Percentiles rank a stretch among this genome's conserved stretches.
These are phyloP conservation scores for Dryadomyces quercivorus DNA, from an alignment of 2,329 filamentous ascomycete species.

Conservation along the genomic window DNA sequence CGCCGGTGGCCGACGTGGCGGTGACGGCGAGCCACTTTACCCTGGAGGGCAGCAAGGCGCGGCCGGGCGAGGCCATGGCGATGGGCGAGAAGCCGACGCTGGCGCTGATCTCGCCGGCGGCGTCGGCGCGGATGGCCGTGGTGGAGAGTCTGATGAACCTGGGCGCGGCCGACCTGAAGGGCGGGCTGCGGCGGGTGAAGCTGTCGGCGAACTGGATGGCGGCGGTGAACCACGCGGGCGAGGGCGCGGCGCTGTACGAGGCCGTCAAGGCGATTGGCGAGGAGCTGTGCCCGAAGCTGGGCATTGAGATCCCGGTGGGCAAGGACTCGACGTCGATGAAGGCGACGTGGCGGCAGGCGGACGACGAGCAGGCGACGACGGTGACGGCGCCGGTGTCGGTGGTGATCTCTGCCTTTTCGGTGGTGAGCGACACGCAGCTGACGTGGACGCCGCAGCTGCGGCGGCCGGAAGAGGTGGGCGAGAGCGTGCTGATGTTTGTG, in stretches of 20 bases:
- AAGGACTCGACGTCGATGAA: slow-evolving; percentile 99
- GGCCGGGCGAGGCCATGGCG: slow-evolving; percentile 88
- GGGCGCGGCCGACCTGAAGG: slow-evolving; percentile 54
- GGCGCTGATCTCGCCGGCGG: slow-evolving; percentile 77
- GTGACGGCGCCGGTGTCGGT: slow-evolving; percentile 88
- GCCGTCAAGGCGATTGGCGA: slow-evolving; percentile 88
- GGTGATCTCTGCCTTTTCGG: slow-evolving; percentile 80
- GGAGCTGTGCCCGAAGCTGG: slow-evolving; percentile 82
- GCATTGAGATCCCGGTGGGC: slow-evolving; percentile 86
- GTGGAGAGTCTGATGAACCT: slow-evolving; percentile 90
- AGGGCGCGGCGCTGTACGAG: slow-evolving; percentile 85
- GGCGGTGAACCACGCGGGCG: slow-evolving; percentile 83
- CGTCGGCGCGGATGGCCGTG: slow-evolving; percentile 93
- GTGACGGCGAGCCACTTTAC: slow-evolving; percentile 78
- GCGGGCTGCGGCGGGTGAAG: slow-evolving; percentile 65
- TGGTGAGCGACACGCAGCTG: slow-evolving; percentile 67
- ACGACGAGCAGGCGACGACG: slow-evolving; percentile 56
- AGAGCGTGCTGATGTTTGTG: slow-evolving; percentile 80
- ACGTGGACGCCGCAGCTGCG: slow-evolving; percentile 92
- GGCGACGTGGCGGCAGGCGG: slow-evolving; percentile 68
- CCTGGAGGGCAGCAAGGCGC: slow-evolving; percentile 51
- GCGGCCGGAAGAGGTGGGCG: slow-evolving; percentile 74
- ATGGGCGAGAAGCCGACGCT: slow-evolving; percentile 89
- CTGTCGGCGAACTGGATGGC: slow-evolving; percentile 99
- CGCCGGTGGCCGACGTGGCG: slow-evolving; percentile 84